Evolutionary conservation across 2,329 filamentous ascomycete species (phyloP), one percentile per base, ranked within the genome.

Genomic region (Fusarium clavum): DNA sequence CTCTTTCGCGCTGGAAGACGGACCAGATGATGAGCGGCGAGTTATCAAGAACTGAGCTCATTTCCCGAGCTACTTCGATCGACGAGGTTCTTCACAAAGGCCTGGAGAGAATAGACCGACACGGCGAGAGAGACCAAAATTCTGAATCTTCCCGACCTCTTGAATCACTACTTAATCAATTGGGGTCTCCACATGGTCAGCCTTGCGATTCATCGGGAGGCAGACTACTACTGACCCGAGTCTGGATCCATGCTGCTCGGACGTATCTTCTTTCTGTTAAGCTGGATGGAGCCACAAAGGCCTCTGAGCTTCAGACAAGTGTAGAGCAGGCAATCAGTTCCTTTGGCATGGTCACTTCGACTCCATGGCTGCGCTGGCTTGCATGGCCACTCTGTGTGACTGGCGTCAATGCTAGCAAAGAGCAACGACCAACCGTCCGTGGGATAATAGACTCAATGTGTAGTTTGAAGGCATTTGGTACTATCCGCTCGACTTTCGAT

Each of bases 81-180:
- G 18, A 38, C 0, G 18, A 38, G 18, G 18, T 11, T 1, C 34
- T 38, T n/a, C 34, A n/a, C 5, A 38, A n/a, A 38, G 34, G 34
- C 5, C 0, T 38, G 16, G 34, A 38, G 18, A 11, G 1, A 7
- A n/a, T 38, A 38, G 18, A n/a, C 0, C 18, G 18, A 4, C 5
- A 11, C 34, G 9, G 4, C 34, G 18, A 38, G 6, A n/a, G 18
- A n/a, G 14, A 16, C 8, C 14, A 34, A 3, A 16, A 9, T 9
- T 11, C 1, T 1, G 34, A 38, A n/a, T 11, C 16, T n/a, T 3
- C 11, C 0, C 18, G 18, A 38, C 34, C 34, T 5, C 34, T 38
- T n/a, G 34, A 0, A n/a, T 38, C 34, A 7, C 34, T n/a, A 0
- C 34, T 38, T 2, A 38, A 38, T n/a, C 18, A n/a, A n/a, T 11